A percentile compares a stretch with the other conserved stretches of the same genome.
Conservation (phyloP, 2,329 filamentous ascomycete species). For the Pseudogymnoascus sp. region DNA sequence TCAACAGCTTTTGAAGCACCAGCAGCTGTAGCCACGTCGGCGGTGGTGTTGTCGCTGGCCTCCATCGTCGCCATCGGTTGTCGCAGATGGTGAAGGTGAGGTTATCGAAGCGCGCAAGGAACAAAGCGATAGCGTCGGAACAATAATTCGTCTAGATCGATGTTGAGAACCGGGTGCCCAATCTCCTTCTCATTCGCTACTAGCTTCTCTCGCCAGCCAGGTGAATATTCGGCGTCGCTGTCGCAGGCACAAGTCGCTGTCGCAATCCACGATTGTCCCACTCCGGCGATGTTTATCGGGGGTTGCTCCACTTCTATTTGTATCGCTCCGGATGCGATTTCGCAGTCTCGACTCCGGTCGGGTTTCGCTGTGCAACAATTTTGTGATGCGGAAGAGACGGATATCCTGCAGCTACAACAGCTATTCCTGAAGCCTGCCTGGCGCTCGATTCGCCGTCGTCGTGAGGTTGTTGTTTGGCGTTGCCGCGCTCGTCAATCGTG, state of each 20-base stretch:
- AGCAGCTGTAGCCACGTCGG: not conserved
- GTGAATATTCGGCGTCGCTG: not conserved
- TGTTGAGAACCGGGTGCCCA: not conserved
- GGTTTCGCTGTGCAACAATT: constrained; percentile 2
- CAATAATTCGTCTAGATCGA: constrained; percentile 2
- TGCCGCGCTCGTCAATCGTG: constrained; percentile 7
- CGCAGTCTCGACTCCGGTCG: not conserved
- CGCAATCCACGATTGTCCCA: not conserved
- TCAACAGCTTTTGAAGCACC: not conserved
- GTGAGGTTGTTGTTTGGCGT: not conserved
- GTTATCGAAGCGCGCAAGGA: not conserved
- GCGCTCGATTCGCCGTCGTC: constrained; percentile 1
- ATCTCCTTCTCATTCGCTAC: not conserved
- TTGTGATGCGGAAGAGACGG: not conserved
- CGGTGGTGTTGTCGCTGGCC: not conserved
- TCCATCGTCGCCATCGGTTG: not conserved
- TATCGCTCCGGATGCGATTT: constrained; percentile 1
- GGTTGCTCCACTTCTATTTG: constrained; percentile 1
- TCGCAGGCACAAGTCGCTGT: not conserved
- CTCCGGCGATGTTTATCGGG: constrained; percentile 5
- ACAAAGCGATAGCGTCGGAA: not conserved
- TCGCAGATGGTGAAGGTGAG: not conserved
- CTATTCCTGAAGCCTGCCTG: constrained; percentile 4
- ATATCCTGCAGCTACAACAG: constrained; percentile 1
- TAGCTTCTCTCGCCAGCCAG: not conserved